phyloP scores from a whole-genome alignment of 2,329 filamentous ascomycete genomes.

The Pseudogymnoascus sp. region DNA sequence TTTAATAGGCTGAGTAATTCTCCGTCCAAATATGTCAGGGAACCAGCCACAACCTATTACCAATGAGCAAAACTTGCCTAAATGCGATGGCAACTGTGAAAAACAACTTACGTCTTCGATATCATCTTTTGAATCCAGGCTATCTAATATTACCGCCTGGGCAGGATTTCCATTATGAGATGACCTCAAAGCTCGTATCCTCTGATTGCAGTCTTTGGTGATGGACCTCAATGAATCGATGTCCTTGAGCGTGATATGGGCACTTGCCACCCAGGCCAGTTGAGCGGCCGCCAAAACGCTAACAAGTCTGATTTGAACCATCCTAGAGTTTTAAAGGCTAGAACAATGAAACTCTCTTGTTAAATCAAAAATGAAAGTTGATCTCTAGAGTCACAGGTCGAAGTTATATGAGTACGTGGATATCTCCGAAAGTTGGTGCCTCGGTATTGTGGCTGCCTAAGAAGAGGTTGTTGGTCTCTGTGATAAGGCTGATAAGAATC shows the following conservation, averaged over 20 bases:
- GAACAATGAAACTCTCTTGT: neutral
- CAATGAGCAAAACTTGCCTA: constrained; percentile 9
- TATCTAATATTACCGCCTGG: neutral
- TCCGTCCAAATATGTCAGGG: constrained; percentile 3
- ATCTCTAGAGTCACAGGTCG: neutral
- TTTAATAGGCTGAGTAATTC: constrained; percentile 12
- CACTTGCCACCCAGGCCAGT: neutral
- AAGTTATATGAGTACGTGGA: neutral
- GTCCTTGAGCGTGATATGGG: neutral
- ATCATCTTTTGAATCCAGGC: constrained; percentile 10
- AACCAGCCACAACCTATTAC: constrained; percentile 5
- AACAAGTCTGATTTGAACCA: neutral
- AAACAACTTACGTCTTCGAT: constrained; percentile 21
- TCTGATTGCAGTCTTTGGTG: neutral
- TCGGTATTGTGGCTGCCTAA: neutral
- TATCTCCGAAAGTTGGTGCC: neutral
- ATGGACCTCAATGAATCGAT: neutral
- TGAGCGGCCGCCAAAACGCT: neutral
- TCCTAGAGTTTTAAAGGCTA: neutral
- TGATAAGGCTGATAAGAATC: constrained; percentile 2
- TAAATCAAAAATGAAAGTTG: neutral
- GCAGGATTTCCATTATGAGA: neutral
- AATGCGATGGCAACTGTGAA: neutral
- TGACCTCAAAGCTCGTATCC: neutral
- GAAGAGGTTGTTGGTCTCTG: too few species aligned